Percentiles rank a stretch among this genome's conserved stretches.
phyloP scores from a whole-genome alignment of 768 basidiomycete species.

The Hericium coralloides region DNA sequence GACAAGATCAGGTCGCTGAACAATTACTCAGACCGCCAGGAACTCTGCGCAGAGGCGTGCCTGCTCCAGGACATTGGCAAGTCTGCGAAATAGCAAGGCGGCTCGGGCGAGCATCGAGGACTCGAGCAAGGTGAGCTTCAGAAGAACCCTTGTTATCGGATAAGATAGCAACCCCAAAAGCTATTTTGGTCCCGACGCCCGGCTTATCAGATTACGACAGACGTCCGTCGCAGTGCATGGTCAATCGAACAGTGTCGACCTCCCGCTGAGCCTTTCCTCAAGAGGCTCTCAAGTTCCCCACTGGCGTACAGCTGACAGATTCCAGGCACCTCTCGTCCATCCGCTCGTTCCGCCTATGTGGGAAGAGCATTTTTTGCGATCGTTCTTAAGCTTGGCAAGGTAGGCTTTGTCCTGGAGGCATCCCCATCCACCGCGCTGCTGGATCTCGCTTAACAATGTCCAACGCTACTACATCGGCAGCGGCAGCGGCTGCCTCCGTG shows the following conservation, averaged over 20 bases:
- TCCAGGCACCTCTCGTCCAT: not conserved
- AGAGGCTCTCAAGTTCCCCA: not conserved
- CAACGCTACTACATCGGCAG: not conserved
- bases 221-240: not conserved
- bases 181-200: not conserved
- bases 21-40: too few relatives aligned
- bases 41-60: too few relatives aligned
- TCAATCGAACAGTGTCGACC: not conserved
- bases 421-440: not conserved
- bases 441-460: not conserved
- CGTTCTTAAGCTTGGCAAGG: not conserved
- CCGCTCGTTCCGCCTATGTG: not conserved
- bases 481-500: conserved; percentile 5
- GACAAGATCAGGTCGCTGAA: too few relatives aligned
- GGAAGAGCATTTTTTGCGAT: not conserved
- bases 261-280: not conserved
- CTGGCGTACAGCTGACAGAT: not conserved
- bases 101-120: too few relatives aligned
- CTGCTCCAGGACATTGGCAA: too few relatives aligned
- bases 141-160: not conserved
- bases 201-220: not conserved
- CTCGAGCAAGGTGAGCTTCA: too few relatives aligned
- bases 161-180: not conserved
- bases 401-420: too few relatives aligned
- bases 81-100: too few relatives aligned